Percentiles rank a stretch among this genome's conserved stretches.
Evolutionary conservation across 371 early-diverging fungal species (phyloP).

Genomic region (Apophysomyces elegans): DNA sequence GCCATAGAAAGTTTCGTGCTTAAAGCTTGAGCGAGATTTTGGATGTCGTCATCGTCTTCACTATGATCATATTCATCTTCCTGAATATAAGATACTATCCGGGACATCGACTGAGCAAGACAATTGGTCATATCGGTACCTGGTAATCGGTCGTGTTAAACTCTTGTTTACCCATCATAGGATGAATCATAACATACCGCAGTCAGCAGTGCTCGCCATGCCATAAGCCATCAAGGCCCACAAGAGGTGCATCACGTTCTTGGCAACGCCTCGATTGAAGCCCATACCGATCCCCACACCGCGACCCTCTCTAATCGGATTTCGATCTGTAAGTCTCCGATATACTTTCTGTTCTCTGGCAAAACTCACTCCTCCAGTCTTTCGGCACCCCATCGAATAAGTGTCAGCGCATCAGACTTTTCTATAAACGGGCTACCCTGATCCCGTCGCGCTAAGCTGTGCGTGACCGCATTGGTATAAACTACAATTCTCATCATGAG

Average conservation of each 20-base stretch:
- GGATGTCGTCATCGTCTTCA: slow-evolving; percentile 42
- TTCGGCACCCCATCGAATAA: slow-evolving; percentile 47
- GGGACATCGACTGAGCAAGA: slow-evolving; percentile 41
- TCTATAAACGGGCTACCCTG: slow-evolving; percentile 23
- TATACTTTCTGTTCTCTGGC: not conserved
- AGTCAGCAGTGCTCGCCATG: slow-evolving; percentile 33
- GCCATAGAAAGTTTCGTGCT: slow-evolving; percentile 45
- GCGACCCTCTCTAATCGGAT: slow-evolving; percentile 27
- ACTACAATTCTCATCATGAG: slow-evolving; percentile 41
- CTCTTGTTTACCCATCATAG: not conserved
- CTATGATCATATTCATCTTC: slow-evolving; percentile 41
- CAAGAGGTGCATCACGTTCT: slow-evolving; percentile 48
- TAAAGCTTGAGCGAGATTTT: slow-evolving; percentile 43
- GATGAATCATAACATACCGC: slow-evolving; percentile 29
- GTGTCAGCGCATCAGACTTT: slow-evolving; percentile 31
- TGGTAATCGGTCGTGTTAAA: slow-evolving; percentile 9
- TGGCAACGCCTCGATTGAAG: slow-evolving; percentile 46
- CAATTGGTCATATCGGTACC: slow-evolving; percentile 33
- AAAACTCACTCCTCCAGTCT: slow-evolving; percentile 38
- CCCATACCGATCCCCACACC: slow-evolving; percentile 52
- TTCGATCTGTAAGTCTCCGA: not conserved
- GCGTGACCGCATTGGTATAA: slow-evolving; percentile 42
- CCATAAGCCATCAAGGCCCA: slow-evolving; percentile 49
- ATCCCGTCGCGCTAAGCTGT: slow-evolving; percentile 26
- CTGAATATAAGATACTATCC: slow-evolving; percentile 45